Conservation (phyloP, 2,329 filamentous ascomycete genomes). For the Dendryphion nanum region DNA sequence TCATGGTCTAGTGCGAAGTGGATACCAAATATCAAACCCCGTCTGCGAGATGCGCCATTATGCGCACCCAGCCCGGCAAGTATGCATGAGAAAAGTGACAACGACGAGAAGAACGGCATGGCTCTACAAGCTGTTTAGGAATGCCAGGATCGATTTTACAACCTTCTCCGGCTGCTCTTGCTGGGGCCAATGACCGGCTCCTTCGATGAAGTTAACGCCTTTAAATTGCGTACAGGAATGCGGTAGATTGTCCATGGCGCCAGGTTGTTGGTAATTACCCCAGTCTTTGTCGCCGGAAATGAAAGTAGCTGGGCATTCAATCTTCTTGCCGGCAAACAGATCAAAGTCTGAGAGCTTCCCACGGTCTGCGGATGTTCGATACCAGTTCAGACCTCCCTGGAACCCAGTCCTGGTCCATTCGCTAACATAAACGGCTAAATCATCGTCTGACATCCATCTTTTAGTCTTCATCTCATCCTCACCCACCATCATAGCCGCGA, state of each 20-base stretch:
- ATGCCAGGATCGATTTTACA: constrained; percentile 46
- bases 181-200: constrained; percentile 69
- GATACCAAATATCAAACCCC: too few relatives aligned
- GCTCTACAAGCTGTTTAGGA: constrained; percentile 29
- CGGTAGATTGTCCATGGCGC: constrained; percentile 58
- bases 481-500: constrained; percentile 54
- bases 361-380: constrained; percentile 58
- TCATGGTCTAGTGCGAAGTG: too few relatives aligned
- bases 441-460: constrained; percentile 58
- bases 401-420: constrained; percentile 65
- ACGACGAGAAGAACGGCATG: neutral
- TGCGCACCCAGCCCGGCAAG: too few relatives aligned
- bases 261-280: constrained; percentile 67
- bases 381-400: constrained; percentile 67
- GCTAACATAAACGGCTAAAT: constrained; percentile 58
- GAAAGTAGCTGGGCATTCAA: constrained; percentile 61
- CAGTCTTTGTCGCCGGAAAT: constrained; percentile 64
- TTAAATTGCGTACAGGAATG: constrained; percentile 54
- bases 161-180: constrained; percentile 62
- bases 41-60: too few relatives aligned
- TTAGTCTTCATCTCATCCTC: constrained; percentile 50
- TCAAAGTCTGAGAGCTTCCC: constrained; percentile 52
- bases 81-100: too few relatives aligned
- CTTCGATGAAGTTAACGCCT: constrained; percentile 54
- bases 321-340: constrained; percentile 59